Conservation (phyloP, 2,329 filamentous ascomycete species). For the Colletotrichum sp. region DNA sequence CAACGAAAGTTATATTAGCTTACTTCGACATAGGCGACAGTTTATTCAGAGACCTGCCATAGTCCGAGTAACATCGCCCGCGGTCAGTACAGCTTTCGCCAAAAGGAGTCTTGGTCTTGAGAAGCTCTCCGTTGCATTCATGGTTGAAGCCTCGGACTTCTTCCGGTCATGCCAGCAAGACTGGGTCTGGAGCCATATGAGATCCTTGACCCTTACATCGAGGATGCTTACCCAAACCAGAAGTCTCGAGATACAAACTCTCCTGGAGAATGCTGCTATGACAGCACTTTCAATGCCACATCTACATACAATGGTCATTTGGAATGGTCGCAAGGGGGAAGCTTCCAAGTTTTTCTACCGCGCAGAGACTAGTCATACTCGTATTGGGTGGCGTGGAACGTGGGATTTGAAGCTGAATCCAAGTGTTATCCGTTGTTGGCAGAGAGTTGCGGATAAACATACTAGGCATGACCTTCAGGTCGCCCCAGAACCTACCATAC, state of each 20-base stretch:
- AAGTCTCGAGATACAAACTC: conserved; percentile 22
- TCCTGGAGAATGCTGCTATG: conserved; percentile 28
- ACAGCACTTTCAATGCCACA: conserved; percentile 33
- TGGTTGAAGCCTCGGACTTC: conserved; percentile 32
- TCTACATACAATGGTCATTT: conserved; percentile 35
- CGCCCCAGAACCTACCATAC: not conserved
- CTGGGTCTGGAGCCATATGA: conserved; percentile 32
- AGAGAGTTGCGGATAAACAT: not conserved
- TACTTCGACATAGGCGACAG: not conserved
- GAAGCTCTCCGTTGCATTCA: conserved; percentile 33
- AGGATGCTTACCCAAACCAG: conserved; percentile 24
- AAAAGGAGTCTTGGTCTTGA: conserved; percentile 29
- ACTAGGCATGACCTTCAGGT: not conserved
- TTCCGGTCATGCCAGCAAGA: conserved; percentile 26
- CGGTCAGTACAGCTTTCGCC: conserved; percentile 26
- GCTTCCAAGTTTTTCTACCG: conserved; percentile 38
- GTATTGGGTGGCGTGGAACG: not conserved
- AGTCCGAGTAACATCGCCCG: not conserved
- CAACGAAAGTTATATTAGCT: conserved; percentile 18
- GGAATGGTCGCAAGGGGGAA: conserved; percentile 32
- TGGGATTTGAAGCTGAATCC: not conserved
- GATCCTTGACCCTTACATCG: conserved; percentile 38
- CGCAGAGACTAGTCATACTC: not conserved
- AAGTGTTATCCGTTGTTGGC: not conserved
- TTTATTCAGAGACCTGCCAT: accelerated